Evolutionary conservation across 2,329 filamentous ascomycete species (phyloP), one percentile per base, ranked within the genome.

Genomic region (Immersiporthe knoxdaviesiana): DNA sequence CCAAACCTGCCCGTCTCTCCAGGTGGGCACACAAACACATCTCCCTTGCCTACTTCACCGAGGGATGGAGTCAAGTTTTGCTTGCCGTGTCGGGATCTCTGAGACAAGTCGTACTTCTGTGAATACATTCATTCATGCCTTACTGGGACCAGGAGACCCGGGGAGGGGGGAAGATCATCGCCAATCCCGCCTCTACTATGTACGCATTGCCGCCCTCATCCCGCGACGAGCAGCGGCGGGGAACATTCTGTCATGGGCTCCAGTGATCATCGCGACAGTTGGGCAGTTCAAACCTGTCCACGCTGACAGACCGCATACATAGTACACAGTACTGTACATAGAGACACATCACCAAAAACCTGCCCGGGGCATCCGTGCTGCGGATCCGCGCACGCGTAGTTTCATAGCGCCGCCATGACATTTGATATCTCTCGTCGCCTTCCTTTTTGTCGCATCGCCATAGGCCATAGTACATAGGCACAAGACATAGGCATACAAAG

Each of bases 241-340:
- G 52, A 56, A 56, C 52, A 27, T 56, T 56, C 52, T 56, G 52
- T 56, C 52, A 56, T 56, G 52, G 35, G 52, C 24, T 56, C 52
- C 52, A 56, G 24, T 56, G 52, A 56, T 56, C 52, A 56, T 18
- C 52, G 27, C 24, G 27, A 56, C 52, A 56, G 10, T 56, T 56
- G 52, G 52, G 2, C 52, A 56, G n/a, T 56, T 18, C 52, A 12
- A 12, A 56, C 24, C 18, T 14, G 52, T 27, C 52, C 52, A 56
- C 52, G 52, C 52, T 30, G 52, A 27, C 52, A 56, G 52, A 30
- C 27, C 52, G 52, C 52, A 56, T 30, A 54, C 11, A 54, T n/a
- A n/a, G n/a, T n/a, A n/a, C n/a, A n/a, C n/a, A n/a, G n/a, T n/a
- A n/a, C n/a, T n/a, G n/a, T n/a, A n/a, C n/a, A n/a, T 30, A 56